phyloP scores from a whole-genome alignment of 2,329 filamentous ascomycete genomes.

The Lojkania enalia region DNA sequence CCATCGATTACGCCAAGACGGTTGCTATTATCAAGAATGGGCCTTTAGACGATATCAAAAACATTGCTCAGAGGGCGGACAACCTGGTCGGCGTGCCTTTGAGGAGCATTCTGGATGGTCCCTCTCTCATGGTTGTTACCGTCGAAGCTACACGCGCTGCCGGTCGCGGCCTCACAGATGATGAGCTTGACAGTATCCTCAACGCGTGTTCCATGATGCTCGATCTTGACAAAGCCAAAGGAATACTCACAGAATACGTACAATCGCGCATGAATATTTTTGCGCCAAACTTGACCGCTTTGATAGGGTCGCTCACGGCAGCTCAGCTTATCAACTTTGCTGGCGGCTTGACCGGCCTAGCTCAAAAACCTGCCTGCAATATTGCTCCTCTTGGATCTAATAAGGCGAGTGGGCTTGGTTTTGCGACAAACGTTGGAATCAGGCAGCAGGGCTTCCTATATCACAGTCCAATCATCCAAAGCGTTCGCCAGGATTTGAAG shows the following conservation, averaged over 20 bases:
- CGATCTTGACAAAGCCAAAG: slow-evolving; percentile 84
- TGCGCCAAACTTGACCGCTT: slow-evolving; percentile 86
- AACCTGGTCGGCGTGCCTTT: slow-evolving; percentile 78
- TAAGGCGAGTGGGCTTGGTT: slow-evolving; percentile 75
- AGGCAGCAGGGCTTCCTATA: slow-evolving; percentile 93
- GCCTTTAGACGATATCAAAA: slow-evolving; percentile 85
- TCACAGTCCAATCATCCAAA: slow-evolving; percentile 84
- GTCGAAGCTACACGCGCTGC: slow-evolving; percentile 91
- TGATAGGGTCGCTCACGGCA: slow-evolving; percentile 90
- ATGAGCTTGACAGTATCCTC: slow-evolving; percentile 73
- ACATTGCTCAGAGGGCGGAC: slow-evolving; percentile 72
- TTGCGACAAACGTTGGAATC: slow-evolving; percentile 90
- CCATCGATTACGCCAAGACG: slow-evolving; percentile 92
- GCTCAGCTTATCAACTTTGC: slow-evolving; percentile 96
- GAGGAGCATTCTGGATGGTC: slow-evolving; percentile 80
- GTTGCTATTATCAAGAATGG: slow-evolving; percentile 92
- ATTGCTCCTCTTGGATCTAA: slow-evolving; percentile 88
- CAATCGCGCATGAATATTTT: slow-evolving; percentile 97
- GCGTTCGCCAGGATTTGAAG: slow-evolving; percentile 83
- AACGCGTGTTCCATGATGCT: slow-evolving; percentile 86
- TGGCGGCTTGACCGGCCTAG: slow-evolving; percentile 83
- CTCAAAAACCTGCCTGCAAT: slow-evolving; percentile 92
- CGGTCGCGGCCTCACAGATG: slow-evolving; percentile 73
- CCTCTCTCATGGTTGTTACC: slow-evolving; percentile 92
- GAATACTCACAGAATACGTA: slow-evolving; percentile 86